Base-by-base conservation (phyloP, 768 basidiomycete genomes). In the Macrolepiota albuminosa region DNA sequence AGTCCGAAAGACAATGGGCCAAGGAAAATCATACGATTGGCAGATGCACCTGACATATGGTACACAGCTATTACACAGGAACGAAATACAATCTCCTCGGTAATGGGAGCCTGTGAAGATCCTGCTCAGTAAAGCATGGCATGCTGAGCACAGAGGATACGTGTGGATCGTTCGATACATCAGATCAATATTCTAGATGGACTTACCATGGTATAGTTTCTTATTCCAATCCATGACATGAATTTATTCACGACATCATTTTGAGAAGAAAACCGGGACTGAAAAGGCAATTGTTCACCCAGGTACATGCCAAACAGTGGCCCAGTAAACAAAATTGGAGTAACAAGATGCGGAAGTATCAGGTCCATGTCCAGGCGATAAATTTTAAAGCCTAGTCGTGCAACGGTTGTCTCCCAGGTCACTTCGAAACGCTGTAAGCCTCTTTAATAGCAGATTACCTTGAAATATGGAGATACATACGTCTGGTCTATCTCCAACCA, bases 51-150 rank as follows among this genome's bases (percentile, higher is more conserved):
- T 0, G 87, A 82, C 54, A 96, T 79, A 57, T 85, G 78, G 64
- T 91, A 89, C 8, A 86, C 79, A 2, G 87, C 76, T 21, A 97
- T 76, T 33, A 96, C 81, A 69, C 93, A 95, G 0, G 91, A 86
- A 31, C 97, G 79, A 70, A 97, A 98, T 8, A 93, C 91, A 29
- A 97, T 59, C 72, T 98, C 96, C 74, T 99, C 96, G 0, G 95
- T 95, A 37, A 95, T 72, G 0, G 96, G 96, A 4, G 82, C 95
- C 93, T 95, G 60, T 24, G 16, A 76, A 77, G 37, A 78, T 55
- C 60, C 13, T 29, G 33, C 14, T 39, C 34, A 55, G 24, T 14
- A 33, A 33, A 40, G 29, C 11, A 40, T 11, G 53, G 18, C n/a
- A n/a, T 31, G 24, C 24, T 4, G 51, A 31, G 42, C n/a, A 54